Evolutionary conservation across 495 filamentous ascomycete species (phyloP).

Genomic region (Aspergillus ellipticus): DNA sequence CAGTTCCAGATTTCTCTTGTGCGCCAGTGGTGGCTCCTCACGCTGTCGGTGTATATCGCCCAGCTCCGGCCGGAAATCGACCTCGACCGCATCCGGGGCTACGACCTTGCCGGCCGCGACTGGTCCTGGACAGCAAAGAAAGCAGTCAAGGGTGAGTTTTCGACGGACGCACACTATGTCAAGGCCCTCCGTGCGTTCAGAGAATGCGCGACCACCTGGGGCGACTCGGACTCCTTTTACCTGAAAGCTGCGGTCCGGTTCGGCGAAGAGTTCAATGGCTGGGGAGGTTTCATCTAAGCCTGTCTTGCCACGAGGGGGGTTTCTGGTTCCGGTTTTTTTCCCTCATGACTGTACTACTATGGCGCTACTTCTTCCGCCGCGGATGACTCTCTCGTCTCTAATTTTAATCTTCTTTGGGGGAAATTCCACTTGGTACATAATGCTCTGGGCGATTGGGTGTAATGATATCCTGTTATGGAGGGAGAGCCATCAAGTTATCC

Average conservation of each 20-base stretch:
- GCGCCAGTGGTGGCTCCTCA: conserved; percentile 84
- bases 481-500: background rate
- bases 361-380: no score
- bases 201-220: conserved; percentile 75
- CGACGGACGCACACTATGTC: conserved; percentile 76
- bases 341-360: background rate
- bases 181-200: conserved; percentile 76
- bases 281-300: conserved; percentile 55
- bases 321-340: no score
- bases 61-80: conserved; percentile 69
- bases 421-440: no score
- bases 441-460: no score
- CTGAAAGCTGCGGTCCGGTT: conserved; percentile 77
- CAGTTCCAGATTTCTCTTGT: conserved; percentile 70
- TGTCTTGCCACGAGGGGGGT: no score
- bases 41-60: conserved; percentile 70
- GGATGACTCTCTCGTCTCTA: no score
- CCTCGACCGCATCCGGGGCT: conserved; percentile 56
- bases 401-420: no score
- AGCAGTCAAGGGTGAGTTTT: conserved; percentile 60
- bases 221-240: conserved; percentile 72
- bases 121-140: conserved; percentile 74
- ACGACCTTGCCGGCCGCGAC: conserved; percentile 57
- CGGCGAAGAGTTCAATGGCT: conserved; percentile 71
- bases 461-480: no score